Evolutionary conservation across 2,329 filamentous ascomycete genomes (phyloP), one percentile per base, ranked within the genome.

Genomic region (Calonectria montana): DNA sequence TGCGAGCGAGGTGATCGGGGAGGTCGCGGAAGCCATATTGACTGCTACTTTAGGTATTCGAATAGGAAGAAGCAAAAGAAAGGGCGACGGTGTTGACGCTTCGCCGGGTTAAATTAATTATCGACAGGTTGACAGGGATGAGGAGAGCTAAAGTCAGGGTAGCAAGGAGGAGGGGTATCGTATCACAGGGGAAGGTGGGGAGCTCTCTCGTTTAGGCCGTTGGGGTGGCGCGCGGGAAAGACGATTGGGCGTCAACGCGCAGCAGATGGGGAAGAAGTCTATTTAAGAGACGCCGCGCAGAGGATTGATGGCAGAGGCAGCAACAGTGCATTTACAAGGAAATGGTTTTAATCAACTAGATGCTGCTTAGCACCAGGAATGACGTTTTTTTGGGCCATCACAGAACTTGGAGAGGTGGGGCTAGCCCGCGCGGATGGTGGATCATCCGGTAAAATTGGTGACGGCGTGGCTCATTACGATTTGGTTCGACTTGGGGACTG

Each of bases 1-100:
- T 55, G 88, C 87, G 75, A 88, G 79, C 23, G 80, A 68, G 21
- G 77, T 78, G 27, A 78, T 80, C 21, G 83, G 81, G 50, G 83
- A 84, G 25, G 73, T 74, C 18, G 75, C 73, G 65, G 76, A 72
- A 41, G 80, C 68, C 80, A 82, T 81, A 57, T 31, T 76, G 63
- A 53, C 43, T 57, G 53, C n/a, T 53, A 25, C 9, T 27, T 39
- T 65, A 43, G 16, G 31, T 47, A 21, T 64, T 45, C 67, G 37
- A 23, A 29, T 23, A 23, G 27, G 21, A 47, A 48, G 39, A 18
- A 39, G 69, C 62, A 18, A 63, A 16, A 37, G 63, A 23, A 66
- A 35, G 47, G 65, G 15, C 43, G 18, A 47, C 27, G 53, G 53
- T 65, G 41, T 53, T 31, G 39, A 64, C 31, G 48, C 66, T 29